Evolutionary conservation across 495 filamentous ascomycete genomes (phyloP).

Genomic region (Penicillium tannophilum): DNA sequence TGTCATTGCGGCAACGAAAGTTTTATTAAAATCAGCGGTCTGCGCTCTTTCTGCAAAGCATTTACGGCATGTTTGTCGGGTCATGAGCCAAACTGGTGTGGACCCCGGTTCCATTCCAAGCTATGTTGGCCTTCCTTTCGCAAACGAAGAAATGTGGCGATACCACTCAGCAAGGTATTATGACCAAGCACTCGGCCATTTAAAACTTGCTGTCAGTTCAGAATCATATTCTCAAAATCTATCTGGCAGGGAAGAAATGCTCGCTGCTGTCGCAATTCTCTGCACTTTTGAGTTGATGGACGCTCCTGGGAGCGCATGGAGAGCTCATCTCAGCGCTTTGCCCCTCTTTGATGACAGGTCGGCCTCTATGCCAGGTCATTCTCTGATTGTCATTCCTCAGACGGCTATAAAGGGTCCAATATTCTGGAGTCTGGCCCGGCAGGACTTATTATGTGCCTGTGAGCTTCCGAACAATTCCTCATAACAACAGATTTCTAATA

Average conservation of each 20-base stretch:
- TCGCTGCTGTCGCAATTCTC: constrained; percentile 28
- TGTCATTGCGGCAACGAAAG: constrained; percentile 18
- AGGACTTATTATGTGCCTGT: constrained; percentile 29
- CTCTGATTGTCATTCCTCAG: constrained; percentile 15
- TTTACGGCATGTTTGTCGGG: constrained; percentile 12
- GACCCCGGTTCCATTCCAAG: background rate
- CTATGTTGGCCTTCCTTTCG: constrained; percentile 1
- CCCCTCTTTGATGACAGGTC: constrained; percentile 15
- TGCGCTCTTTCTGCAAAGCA: constrained; percentile 28
- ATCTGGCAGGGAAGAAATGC: constrained; percentile 26
- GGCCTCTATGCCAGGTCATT: constrained; percentile 8
- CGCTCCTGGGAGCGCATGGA: constrained; percentile 26
- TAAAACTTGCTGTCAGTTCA: constrained; percentile 20
- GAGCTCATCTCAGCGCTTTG: constrained; percentile 25
- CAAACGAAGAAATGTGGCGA: constrained; percentile 22
- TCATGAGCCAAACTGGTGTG: background rate
- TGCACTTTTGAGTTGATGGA: constrained; percentile 27
- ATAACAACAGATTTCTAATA: background rate
- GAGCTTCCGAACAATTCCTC: background rate
- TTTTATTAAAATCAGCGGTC: constrained; percentile 20
- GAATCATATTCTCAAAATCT: constrained; percentile 8
- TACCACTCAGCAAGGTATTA: constrained; percentile 25
- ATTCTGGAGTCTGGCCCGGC: constrained; percentile 28
- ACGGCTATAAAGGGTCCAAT: constrained; percentile 20
- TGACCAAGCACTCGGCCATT: constrained; percentile 21